These are phyloP conservation scores for Cinnamomum chago DNA, from an alignment of 164 flowering plant species.

Conservation along the genomic window DNA sequence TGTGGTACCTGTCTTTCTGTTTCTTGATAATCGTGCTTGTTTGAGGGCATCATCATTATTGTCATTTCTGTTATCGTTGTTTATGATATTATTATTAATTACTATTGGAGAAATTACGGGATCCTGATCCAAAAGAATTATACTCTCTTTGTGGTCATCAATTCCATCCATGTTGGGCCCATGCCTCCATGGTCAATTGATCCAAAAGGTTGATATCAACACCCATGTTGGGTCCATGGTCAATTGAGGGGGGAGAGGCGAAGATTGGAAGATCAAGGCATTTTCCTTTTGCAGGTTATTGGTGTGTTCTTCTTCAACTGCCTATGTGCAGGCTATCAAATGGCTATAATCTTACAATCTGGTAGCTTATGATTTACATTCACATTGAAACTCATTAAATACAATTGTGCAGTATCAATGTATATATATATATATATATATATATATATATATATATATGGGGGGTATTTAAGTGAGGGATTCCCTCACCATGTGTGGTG, in stretches of 20 bases:
- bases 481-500: no score
- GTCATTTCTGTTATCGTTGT: no score
- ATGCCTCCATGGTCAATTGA: neutral
- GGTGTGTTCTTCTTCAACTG: neutral
- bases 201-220: neutral
- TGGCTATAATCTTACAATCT: neutral
- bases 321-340: neutral
- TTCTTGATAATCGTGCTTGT: neutral
- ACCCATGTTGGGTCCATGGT: neutral
- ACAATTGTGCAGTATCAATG: no score
- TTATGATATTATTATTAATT: no score
- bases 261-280: neutral
- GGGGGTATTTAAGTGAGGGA: no score
- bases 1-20: neutral
- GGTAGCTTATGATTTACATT: neutral
- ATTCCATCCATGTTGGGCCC: neutral
- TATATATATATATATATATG: no score
- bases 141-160: no score
- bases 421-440: no score
- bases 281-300: no score
- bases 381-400: no score
- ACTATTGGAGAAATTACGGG: neutral
- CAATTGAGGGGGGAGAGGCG: neutral
- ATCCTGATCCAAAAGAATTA: neutral
- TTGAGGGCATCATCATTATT: neutral